A percentile compares a stretch with the other conserved stretches of the same genome.
These are phyloP conservation scores for Pythium oligandrum DNA, from an alignment of 352 stramenopile species.

Conservation along the genomic window DNA sequence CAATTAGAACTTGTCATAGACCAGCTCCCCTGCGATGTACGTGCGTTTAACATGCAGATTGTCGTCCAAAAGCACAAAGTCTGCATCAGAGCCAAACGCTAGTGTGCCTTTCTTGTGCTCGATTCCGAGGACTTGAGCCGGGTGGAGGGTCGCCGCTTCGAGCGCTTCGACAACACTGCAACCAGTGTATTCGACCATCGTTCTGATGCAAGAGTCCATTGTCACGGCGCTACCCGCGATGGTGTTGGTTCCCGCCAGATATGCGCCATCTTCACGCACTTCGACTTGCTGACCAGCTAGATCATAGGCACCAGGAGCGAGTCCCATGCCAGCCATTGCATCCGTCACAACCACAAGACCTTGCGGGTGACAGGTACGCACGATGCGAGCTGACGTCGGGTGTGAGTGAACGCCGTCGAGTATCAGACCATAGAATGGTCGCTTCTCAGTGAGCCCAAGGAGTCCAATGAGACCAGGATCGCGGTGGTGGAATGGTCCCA, in stretches of 20 bases:
- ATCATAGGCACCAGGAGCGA: constrained; percentile 62
- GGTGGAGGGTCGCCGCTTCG: constrained; percentile 66
- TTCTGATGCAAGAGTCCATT: constrained; percentile 79
- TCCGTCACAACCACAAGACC: constrained; percentile 83
- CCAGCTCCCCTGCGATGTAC: constrained; percentile 68
- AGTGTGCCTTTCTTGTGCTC: constrained; percentile 63
- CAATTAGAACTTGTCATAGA: constrained; percentile 27
- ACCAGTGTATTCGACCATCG: constrained; percentile 76
- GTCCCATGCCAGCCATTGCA: constrained; percentile 79
- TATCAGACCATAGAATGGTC: constrained; percentile 82
- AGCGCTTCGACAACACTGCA: constrained; percentile 77
- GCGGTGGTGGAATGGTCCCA: constrained; percentile 89
- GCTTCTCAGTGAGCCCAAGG: constrained; percentile 41
- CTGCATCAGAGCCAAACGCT: constrained; percentile 63
- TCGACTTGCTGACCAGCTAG: constrained; percentile 70
- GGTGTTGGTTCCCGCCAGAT: constrained; percentile 67
- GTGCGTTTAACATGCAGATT: constrained; percentile 61
- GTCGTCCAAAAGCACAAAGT: constrained; percentile 82
- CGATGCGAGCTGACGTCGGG: constrained; percentile 71
- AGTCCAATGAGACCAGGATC: constrained; percentile 87
- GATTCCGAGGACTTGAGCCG: constrained; percentile 63
- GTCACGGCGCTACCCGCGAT: constrained; percentile 82
- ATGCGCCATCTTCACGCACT: constrained; percentile 32
- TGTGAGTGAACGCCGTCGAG: constrained; percentile 87
- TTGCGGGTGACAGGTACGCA: constrained; percentile 69